Conservation (phyloP, 208 protist species). For the Acanthamoeba sp. region DNA sequence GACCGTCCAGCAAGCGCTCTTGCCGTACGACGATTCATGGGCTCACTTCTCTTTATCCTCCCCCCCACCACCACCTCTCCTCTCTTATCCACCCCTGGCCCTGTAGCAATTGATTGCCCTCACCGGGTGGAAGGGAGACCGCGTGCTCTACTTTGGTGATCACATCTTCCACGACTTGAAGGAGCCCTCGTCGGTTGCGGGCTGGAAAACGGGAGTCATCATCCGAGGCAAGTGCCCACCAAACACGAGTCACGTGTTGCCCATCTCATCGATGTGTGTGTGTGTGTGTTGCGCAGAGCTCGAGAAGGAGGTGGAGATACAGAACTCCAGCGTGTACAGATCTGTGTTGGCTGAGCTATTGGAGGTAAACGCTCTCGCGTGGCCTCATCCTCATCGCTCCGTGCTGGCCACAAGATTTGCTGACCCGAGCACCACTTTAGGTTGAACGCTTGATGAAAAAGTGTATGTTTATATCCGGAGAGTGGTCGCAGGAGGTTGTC, state of each 20-base stretch:
- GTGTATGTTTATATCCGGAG: slow-evolving; percentile 32
- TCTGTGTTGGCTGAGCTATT: slow-evolving; percentile 46
- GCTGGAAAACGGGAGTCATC: slow-evolving; percentile 80
- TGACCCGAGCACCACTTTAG: background rate
- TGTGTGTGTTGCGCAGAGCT: slow-evolving; percentile 41
- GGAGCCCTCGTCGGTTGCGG: slow-evolving; percentile 74
- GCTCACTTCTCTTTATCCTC: no score
- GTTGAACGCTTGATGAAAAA: slow-evolving; percentile 40
- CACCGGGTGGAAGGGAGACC: slow-evolving; percentile 64
- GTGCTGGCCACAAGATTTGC: background rate
- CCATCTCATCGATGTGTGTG: background rate
- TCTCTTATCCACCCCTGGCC: background rate
- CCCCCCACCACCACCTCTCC: background rate
- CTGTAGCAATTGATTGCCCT: slow-evolving; percentile 54
- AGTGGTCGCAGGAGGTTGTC: slow-evolving; percentile 57
- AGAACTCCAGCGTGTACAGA: slow-evolving; percentile 80
- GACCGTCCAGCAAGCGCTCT: no score
- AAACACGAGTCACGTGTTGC: no score
- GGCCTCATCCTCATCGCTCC: no score
- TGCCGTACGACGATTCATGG: no score
- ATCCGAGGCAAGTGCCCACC: slow-evolving; percentile 55
- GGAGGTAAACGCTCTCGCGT: background rate
- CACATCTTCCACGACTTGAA: slow-evolving; percentile 79
- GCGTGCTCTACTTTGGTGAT: slow-evolving; percentile 81
- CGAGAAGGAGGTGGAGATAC: slow-evolving; percentile 79